Percentiles rank a stretch among this genome's conserved stretches.
These are phyloP conservation scores for Cairneyella variabilis DNA, from an alignment of 495 filamentous ascomycete genomes.

Conservation along the genomic window DNA sequence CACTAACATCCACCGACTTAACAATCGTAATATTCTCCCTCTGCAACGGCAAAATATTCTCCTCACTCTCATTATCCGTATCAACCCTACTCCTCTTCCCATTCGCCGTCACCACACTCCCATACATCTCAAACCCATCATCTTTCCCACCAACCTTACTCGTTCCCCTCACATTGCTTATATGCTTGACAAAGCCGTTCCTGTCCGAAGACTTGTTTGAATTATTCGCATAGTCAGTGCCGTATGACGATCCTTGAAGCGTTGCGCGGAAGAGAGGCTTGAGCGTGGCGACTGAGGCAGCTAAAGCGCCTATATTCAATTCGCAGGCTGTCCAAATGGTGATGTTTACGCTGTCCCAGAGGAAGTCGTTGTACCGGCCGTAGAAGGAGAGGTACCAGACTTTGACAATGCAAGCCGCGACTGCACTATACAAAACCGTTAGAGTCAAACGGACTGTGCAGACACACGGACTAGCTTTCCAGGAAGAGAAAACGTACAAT, in stretches of 20 bases:
- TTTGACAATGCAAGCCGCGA: conserved; percentile 44
- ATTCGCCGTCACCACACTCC: neutral
- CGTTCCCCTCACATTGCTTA: neutral
- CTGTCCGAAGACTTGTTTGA: neutral
- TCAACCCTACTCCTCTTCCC: neutral
- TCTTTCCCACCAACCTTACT: conserved; percentile 1
- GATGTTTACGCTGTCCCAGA: conserved; percentile 38
- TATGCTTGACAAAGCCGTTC: conserved; percentile 11
- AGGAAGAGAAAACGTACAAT: conserved; percentile 30
- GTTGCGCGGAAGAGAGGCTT: conserved; percentile 10
- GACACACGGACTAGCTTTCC: neutral
- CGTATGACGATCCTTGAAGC: neutral
- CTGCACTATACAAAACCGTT: conserved; percentile 40
- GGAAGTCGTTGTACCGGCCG: conserved; percentile 39
- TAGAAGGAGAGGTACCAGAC: conserved; percentile 34
- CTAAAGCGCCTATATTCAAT: conserved; percentile 18
- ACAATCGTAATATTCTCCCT: neutral
- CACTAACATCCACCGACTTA: too few species aligned
- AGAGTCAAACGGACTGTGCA: neutral
- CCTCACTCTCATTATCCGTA: neutral
- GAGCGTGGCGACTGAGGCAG: conserved; percentile 12
- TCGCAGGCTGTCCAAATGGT: conserved; percentile 30
- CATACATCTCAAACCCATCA: conserved; percentile 16
- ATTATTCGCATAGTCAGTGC: neutral
- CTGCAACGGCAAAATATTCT: conserved; percentile 12